A percentile compares a stretch with the other conserved stretches of the same genome.
Conservation (phyloP, 495 filamentous ascomycete species). For the Neurospora terricola region DNA sequence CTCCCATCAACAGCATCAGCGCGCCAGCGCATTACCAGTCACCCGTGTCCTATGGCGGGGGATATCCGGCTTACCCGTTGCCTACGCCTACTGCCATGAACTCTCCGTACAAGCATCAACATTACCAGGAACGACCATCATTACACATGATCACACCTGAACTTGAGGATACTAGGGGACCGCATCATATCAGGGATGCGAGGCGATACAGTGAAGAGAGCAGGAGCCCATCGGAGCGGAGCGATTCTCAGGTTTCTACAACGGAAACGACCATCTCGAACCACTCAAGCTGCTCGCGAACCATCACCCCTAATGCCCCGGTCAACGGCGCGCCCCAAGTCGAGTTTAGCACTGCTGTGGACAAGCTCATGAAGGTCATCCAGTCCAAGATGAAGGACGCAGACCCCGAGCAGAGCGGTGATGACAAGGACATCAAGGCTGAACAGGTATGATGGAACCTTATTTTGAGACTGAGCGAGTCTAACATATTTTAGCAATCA, state of each 20-base stretch:
- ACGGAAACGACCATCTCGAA: slow-evolving; percentile 4
- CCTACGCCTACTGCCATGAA: slow-evolving; percentile 10
- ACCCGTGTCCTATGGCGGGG: slow-evolving; percentile 16
- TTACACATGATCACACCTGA: slow-evolving; percentile 11
- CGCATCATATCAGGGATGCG: slow-evolving; percentile 8
- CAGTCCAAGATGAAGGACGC: slow-evolving; percentile 48
- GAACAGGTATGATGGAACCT: slow-evolving; percentile 4
- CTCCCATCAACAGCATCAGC: slow-evolving; percentile 25
- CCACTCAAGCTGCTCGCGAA: slow-evolving; percentile 12
- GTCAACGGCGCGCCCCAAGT: slow-evolving; percentile 26
- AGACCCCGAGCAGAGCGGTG: not conserved
- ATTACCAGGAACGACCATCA: slow-evolving; percentile 22
- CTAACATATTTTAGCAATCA: not conserved
- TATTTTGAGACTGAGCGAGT: not conserved
- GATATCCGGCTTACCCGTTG: slow-evolving; percentile 27
- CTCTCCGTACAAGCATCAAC: slow-evolving; percentile 25
- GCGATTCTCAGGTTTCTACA: slow-evolving; percentile 21
- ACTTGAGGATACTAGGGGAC: not conserved
- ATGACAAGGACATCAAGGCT: slow-evolving; percentile 1
- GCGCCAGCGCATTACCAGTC: slow-evolving; percentile 24
- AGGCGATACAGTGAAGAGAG: slow-evolving; percentile 11
- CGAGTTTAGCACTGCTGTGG: slow-evolving; percentile 71
- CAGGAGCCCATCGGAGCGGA: slow-evolving; percentile 29
- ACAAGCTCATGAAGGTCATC: slow-evolving; percentile 87
- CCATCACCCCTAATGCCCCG: slow-evolving; percentile 16